Base-by-base conservation (phyloP, 305 asterid species). In the Solanum hybrid region DNA sequence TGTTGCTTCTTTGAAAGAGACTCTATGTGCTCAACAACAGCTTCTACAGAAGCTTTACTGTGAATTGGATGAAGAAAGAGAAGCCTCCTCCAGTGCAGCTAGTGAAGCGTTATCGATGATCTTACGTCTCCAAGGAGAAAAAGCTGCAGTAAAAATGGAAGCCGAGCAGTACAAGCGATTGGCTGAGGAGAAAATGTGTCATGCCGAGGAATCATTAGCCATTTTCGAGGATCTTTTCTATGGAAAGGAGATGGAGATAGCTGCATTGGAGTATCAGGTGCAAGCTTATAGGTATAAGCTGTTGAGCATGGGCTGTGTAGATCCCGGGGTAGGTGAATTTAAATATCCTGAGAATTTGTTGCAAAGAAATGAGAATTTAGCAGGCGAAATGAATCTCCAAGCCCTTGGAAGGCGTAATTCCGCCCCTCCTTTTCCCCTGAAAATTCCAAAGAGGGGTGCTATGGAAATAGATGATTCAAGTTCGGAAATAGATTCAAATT, bases 211-310 rank as follows among this genome's bases (percentile, higher is more conserved):
- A 91, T 96, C 96, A 14, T 91, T 96, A 12, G 95, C 95, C 17
- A 91, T 96, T 37, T 96, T 97, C 11, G 98, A 97, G 92, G 98
- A 97, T 79, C 91, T 96, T 87, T 94, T 97, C 91, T 91, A 91
- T 88, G 97, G 96, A 93, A 97, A 94, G 89, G 99, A 96, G 91
- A 94, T 96, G 98, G 99, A 97, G 92, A 91, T 94, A 82, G 96
- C 99, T 82, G 92, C 94, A 75, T 87, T 97, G 34, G 95, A 96
- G 82, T 95, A 94, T 90, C 98, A 96, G 90, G 95, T 97, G 26
- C 95, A 96, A 92, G 91, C 96, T 34, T 97, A 93, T 90, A 86
- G 94, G 90, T 93, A 95, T 76, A 96, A 94, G 87, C 87, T 97
- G 71, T 42, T 95, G 64, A 94, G 95, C 94, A 81, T 91, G 93